Conservation (phyloP, 495 filamentous ascomycete species). For the Alectoria sarmentosa region DNA sequence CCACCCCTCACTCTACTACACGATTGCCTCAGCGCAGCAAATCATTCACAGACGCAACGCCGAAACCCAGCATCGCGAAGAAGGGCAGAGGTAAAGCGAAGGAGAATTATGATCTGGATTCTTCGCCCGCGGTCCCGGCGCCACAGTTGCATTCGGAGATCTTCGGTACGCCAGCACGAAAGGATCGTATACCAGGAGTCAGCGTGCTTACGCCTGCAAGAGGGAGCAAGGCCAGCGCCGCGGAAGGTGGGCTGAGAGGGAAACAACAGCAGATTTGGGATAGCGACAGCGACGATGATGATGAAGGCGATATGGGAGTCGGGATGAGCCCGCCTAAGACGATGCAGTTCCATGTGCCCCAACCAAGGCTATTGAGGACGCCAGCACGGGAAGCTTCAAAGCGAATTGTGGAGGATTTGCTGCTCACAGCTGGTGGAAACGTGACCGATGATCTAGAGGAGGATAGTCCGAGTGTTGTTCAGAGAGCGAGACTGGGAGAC, state of each 20-base stretch:
- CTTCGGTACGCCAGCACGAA: conserved; percentile 41
- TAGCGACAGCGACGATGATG: conserved; percentile 51
- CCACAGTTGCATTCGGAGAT: conserved; percentile 79
- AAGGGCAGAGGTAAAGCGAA: conserved; percentile 35
- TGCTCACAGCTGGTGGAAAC: conserved; percentile 76
- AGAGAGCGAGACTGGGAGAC: conserved; percentile 56
- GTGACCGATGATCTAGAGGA: conserved; percentile 46
- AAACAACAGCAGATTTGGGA: conserved; percentile 45
- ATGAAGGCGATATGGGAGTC: conserved; percentile 49
- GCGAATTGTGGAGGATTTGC: conserved; percentile 83
- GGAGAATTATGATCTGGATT: conserved; percentile 58
- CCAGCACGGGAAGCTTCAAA: conserved; percentile 88
- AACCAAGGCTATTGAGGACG: conserved; percentile 80
- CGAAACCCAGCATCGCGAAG: conserved; percentile 23
- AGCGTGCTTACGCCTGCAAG: conserved; percentile 64
- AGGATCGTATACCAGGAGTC: conserved; percentile 49
- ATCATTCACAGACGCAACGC: conserved; percentile 29
- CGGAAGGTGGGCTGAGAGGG: background rate
- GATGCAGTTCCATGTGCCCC: conserved; percentile 91
- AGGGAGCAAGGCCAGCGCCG: conserved; percentile 15
- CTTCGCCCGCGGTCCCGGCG: conserved; percentile 68
- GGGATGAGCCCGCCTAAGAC: conserved; percentile 91
- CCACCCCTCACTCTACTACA: conserved; percentile 66
- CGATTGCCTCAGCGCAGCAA: conserved; percentile 24
- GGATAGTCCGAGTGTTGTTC: conserved; percentile 70